Evolutionary conservation across 352 stramenopile genomes (phyloP).

Genomic region (Elongisporangium prolatum): DNA sequence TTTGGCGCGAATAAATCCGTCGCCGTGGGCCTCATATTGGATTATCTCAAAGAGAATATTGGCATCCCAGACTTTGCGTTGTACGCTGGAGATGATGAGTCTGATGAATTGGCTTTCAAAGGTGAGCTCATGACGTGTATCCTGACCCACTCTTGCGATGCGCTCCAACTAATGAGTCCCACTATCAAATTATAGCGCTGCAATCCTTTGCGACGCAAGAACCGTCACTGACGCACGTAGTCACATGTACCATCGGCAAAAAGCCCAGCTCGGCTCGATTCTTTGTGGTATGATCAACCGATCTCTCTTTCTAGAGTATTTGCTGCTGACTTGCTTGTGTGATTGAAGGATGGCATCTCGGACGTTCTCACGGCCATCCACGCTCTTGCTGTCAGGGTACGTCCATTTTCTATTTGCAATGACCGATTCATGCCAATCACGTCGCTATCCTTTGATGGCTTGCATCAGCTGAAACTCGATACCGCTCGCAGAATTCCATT

Average conservation of each 20-base stretch:
- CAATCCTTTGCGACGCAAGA: slow-evolving; percentile 34
- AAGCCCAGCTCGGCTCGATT: slow-evolving; percentile 95
- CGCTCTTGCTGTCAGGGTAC: slow-evolving; percentile 46
- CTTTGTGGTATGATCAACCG: slow-evolving; percentile 73
- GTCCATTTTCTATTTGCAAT: background rate
- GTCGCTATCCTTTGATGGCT: background rate
- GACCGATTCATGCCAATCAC: background rate
- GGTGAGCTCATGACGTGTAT: slow-evolving; percentile 28
- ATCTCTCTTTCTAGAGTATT: background rate
- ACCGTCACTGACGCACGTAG: slow-evolving; percentile 42
- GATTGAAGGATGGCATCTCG: slow-evolving; percentile 39
- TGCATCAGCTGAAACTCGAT: background rate
- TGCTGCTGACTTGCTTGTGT: background rate
- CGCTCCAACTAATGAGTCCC: background rate
- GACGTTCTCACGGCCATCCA: slow-evolving; percentile 50
- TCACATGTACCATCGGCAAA: slow-evolving; percentile 96
- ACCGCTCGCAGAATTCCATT: background rate
- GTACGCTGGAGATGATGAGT: slow-evolving; percentile 96
- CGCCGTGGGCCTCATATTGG: slow-evolving; percentile 46
- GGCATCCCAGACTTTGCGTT: slow-evolving; percentile 92
- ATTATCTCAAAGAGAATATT: slow-evolving; percentile 48
- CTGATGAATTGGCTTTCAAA: slow-evolving; percentile 91
- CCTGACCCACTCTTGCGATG: background rate
- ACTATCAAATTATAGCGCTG: slow-evolving; percentile 30
- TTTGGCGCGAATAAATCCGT: slow-evolving; percentile 66